Evolutionary conservation across 192 early-diverging fungal species (phyloP).

Genomic region (Ambispora gerdemannii): DNA sequence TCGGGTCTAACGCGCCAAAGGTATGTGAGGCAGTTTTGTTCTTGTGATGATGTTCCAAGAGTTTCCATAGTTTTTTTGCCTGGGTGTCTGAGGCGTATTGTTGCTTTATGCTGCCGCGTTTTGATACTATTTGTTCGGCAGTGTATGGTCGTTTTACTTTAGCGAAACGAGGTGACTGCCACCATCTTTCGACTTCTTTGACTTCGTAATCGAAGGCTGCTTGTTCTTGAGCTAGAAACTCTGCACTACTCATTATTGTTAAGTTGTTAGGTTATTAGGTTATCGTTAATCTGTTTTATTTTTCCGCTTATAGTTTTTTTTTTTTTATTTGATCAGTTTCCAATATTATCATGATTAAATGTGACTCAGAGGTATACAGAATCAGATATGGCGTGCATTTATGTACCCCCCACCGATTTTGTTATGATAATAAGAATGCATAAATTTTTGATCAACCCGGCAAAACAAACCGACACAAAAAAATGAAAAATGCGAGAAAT

Average conservation of each 20-base stretch:
- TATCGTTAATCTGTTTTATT: too few relatives aligned
- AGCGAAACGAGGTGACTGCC: slow-evolving; percentile 78
- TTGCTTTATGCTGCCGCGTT: slow-evolving; percentile 77
- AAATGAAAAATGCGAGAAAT: too few relatives aligned
- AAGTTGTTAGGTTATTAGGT: too few relatives aligned
- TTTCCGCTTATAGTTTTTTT: too few relatives aligned
- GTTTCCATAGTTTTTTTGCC: slow-evolving; percentile 91
- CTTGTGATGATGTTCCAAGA: slow-evolving; percentile 74
- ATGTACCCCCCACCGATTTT: too few relatives aligned
- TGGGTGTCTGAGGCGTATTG: slow-evolving; percentile 79
- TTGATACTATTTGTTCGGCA: slow-evolving; percentile 73
- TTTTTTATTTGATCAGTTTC: too few relatives aligned
- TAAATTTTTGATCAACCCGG: too few relatives aligned
- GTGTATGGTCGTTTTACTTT: slow-evolving; percentile 80
- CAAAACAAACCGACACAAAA: too few relatives aligned
- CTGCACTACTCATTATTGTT: slow-evolving; percentile 37
- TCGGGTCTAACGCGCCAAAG: slow-evolving; percentile 91
- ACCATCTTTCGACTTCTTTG: slow-evolving; percentile 82
- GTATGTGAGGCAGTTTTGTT: slow-evolving; percentile 83
- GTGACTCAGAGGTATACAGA: too few relatives aligned
- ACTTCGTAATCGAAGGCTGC: slow-evolving; percentile 76
- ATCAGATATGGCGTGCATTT: too few relatives aligned
- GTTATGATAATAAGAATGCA: too few relatives aligned
- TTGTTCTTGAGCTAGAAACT: slow-evolving; percentile 61
- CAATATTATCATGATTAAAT: too few relatives aligned